Base-by-base conservation (phyloP, 1,284 basidiomycete genomes). In the Blastosporella zonata region DNA sequence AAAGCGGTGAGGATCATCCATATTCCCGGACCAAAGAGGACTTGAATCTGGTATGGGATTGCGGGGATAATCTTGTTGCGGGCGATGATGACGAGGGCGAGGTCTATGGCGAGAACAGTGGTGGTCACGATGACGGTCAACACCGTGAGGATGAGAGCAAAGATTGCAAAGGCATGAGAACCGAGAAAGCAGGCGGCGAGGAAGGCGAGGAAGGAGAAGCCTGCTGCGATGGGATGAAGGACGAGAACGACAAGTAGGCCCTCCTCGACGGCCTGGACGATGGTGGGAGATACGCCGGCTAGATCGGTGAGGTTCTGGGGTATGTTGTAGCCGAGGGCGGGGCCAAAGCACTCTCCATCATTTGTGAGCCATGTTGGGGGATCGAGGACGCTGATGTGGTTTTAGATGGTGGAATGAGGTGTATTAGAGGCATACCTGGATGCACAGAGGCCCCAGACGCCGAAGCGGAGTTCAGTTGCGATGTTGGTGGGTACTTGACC, bases 401-500 rank as follows among this genome's bases (percentile, higher is more conserved):
- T 23, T 39, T 15, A 33, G 29, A 15, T 39, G 22, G 12, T 6
- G 20, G 8, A 31, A 21, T 23, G 39, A 43, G 34, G 21, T 29
- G 18, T 6, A 8, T 28, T 22, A 27, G 10, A 15, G 18, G 47
- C 51, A 13, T 17, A 77, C 83, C 75, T 77, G 8, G 67, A 71
- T 1, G 80, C 78, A 65, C 87, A 90, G 35, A 83, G 70, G 1
- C 87, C 87, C 86, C 86, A 90, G 4, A 88, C 81, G 1, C 87
- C 87, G 54, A 89, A 87, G 27, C 78, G 72, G 18, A 89, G 63
- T 54, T 74, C 70, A 2, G 80, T 84, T 5, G 79, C 82, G n/a
- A 80, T 63, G 54, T 71, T 73, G 4, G 82, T 79, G 23, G 62
- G 55, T 2, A 73, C 71, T 39, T 67, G 61, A 27, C 54, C 55